These are phyloP conservation scores for Boletus subcaerulescens DNA, from an alignment of 768 basidiomycete species.

Conservation along the genomic window DNA sequence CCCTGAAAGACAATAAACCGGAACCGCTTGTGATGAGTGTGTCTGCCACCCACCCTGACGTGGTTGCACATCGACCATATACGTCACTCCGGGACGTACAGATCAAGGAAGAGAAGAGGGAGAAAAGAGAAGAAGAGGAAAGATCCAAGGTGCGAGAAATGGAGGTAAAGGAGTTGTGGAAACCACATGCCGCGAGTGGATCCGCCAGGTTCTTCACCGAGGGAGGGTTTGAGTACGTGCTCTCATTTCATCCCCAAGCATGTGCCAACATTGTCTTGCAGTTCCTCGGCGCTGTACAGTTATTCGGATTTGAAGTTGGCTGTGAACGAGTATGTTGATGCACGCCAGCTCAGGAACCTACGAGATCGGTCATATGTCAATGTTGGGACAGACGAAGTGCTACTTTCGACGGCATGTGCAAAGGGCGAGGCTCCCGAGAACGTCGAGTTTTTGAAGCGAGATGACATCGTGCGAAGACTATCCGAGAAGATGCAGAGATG, in stretches of 20 bases:
- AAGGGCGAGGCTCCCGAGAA: constrained; percentile 31
- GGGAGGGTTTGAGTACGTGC: constrained; percentile 58
- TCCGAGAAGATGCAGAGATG: constrained; percentile 71
- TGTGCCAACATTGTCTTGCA: constrained; percentile 24
- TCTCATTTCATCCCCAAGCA: background rate
- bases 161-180: constrained; percentile 69
- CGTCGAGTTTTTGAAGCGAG: constrained; percentile 61
- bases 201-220: constrained; percentile 61
- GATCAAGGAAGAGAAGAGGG: constrained; percentile 57
- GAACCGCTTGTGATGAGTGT: constrained; percentile 58
- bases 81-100: constrained; percentile 68
- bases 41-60: constrained; percentile 53
- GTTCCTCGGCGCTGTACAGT: constrained; percentile 53
- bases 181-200: constrained; percentile 51
- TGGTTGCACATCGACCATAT: constrained; percentile 49
- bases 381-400: constrained; percentile 45
- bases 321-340: constrained; percentile 61
- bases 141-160: constrained; percentile 49
- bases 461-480: constrained; percentile 56
- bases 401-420: constrained; percentile 36
- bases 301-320: constrained; percentile 52
- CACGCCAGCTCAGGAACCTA: constrained; percentile 60
- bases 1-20: constrained; percentile 57
- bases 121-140: constrained; percentile 49
- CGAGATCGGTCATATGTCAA: constrained; percentile 69